These are phyloP conservation scores for Lentinula raphanica DNA, from an alignment of 768 basidiomycete species.

Conservation along the genomic window DNA sequence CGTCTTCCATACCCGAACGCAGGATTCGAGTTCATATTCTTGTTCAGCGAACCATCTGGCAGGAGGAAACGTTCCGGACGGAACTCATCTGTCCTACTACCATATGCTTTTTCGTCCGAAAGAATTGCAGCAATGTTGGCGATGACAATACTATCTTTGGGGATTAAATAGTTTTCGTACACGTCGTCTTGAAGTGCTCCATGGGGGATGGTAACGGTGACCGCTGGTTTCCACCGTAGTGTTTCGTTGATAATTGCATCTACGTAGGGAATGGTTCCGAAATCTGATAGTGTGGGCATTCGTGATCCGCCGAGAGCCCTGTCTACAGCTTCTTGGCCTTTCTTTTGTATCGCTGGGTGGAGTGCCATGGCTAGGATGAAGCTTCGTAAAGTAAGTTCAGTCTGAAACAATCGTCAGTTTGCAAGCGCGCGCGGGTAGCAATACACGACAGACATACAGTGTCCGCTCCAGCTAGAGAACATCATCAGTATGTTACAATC, in stretches of 20 bases:
- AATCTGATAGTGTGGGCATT: conserved; percentile 16
- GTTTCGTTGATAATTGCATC: conserved; percentile 17
- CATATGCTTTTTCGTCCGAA: conserved; percentile 16
- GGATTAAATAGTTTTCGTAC: conserved; percentile 10
- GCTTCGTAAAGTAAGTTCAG: conserved; percentile 1
- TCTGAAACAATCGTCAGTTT: not conserved
- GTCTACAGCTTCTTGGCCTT: conserved; percentile 21
- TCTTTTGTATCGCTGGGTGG: conserved; percentile 17
- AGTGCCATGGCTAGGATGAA: conserved; percentile 17
- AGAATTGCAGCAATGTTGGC: conserved; percentile 4
- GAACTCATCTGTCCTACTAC: conserved; percentile 23
- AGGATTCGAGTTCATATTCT: not conserved
- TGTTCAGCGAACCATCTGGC: not conserved
- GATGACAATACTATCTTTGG: conserved; percentile 9
- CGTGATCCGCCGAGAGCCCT: conserved; percentile 14
- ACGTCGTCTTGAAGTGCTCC: conserved; percentile 2
- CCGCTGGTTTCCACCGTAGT: conserved; percentile 12
- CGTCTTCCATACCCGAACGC: conserved; percentile 16
- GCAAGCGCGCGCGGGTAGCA: too few relatives aligned
- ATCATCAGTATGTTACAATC: not conserved
- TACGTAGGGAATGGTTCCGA: conserved; percentile 13
- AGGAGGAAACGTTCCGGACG: conserved; percentile 23
- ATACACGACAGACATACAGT: not conserved
- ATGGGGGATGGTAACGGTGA: conserved; percentile 3
- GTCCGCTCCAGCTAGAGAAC: conserved; percentile 1